Evolutionary conservation across 139 green algal genomes (phyloP), one percentile per base, ranked within the genome.

Genomic region (Coelastrella sp.): DNA sequence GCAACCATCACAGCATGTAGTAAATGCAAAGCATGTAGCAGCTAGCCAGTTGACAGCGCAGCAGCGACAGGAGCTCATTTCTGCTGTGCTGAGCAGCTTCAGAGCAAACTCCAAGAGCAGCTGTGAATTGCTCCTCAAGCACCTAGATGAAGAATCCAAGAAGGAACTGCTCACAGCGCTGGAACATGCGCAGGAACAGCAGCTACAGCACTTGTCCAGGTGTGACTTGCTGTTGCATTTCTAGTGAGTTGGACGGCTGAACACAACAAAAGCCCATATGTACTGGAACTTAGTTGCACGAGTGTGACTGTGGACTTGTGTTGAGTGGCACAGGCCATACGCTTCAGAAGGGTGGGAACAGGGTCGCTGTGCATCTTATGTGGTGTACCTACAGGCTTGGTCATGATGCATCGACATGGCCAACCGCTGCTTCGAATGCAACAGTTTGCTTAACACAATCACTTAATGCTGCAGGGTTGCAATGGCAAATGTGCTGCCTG

Each of bases 111-210:
- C 49, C 20, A 70, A 20, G 15, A 60, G 85, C 25, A 56, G 56
- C 73, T 73, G 72, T 25, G 7, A 80, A 14, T n/a, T 82, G 49
- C n/a, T 89, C 11, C n/a, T 27, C 27, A 83, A 84, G 58, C n/a
- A 74, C 19, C 73, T 89, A n/a, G 9, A 83, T 12, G 58, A 82
- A 24, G 85, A 74, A 7, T 24, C 24, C 11, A 89, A 68, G 27
- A 59, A 24, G 70, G 9, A 89, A 65, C 73, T 89, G 24, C 85
- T 89, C n/a, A 9, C 68, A 22, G 85, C 73, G n/a, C 73, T 89
- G 85, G 85, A 83, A 58, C 49, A 73, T 74, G 72, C 14, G 85
- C 84, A 82, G 15, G 49, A 72, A 59, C 72, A 73, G 65, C 24
- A 78, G 61, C 68, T 11, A 25, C 49, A 58, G 61, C 35, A 24